These are phyloP conservation scores for Ampelocalamus luodianensis DNA, from an alignment of 176 grass and related monocot species.

Conservation along the genomic window DNA sequence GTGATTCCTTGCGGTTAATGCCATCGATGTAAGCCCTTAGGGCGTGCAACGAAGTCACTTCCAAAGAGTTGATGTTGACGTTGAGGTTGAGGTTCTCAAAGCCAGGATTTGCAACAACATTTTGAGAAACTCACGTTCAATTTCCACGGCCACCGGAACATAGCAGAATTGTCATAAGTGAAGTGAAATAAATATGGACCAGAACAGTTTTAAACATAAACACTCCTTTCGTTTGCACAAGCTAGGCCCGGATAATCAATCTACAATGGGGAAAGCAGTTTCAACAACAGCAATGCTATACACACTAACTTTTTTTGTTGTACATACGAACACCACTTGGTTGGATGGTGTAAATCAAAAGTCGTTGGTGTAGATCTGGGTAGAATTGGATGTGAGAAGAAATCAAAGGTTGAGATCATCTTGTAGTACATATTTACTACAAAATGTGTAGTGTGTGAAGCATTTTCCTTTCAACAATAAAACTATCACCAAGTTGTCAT, in stretches of 20 bases:
- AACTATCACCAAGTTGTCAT: not conserved
- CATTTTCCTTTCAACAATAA: not conserved
- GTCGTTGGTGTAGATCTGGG: too few species aligned
- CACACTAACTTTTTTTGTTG: too few species aligned
- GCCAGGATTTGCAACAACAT: not conserved
- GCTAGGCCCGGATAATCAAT: not conserved
- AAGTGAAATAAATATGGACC: not conserved
- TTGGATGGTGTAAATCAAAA: too few species aligned
- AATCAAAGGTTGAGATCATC: too few species aligned
- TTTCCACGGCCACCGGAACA: not conserved
- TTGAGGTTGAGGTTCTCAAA: not conserved
- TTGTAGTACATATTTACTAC: too few species aligned
- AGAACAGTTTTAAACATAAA: not conserved
- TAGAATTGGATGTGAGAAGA: too few species aligned
- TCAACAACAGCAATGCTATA: not conserved
- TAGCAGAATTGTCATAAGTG: not conserved
- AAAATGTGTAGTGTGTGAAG: too few species aligned
- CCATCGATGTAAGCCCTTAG: conserved; percentile 4
- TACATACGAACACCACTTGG: too few species aligned
- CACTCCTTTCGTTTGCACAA: not conserved
- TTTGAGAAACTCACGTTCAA: not conserved
- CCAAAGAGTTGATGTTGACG: conserved; percentile 25
- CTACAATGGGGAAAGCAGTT: not conserved
- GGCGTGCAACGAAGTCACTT: conserved; percentile 4
- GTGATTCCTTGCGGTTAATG: conserved; percentile 14